Evolutionary conservation across 2,329 filamentous ascomycete genomes (phyloP).

Genomic region (Orbilia brochopaga): DNA sequence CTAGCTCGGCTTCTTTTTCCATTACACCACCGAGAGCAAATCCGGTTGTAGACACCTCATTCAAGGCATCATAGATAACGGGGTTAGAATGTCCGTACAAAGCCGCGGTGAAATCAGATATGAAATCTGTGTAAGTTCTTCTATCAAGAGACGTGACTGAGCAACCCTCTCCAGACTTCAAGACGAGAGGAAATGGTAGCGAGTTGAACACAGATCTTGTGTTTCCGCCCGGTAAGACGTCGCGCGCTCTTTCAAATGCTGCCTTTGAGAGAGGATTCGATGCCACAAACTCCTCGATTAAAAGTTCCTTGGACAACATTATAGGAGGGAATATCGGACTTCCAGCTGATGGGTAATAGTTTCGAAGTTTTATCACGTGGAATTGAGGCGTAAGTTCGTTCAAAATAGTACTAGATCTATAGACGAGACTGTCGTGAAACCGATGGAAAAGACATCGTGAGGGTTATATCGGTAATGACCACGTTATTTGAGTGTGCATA

Average conservation of each 20-base stretch:
- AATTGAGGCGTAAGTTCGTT: no score
- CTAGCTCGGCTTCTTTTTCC: constrained; percentile 63
- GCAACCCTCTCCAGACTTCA: constrained; percentile 55
- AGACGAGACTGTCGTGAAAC: no score
- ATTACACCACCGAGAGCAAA: constrained; percentile 66
- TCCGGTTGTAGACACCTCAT: constrained; percentile 61
- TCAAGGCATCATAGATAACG: constrained; percentile 62
- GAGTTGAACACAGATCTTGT: constrained; percentile 53
- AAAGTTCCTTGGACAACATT: not conserved
- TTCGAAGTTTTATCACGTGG: no score
- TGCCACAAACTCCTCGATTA: constrained; percentile 3
- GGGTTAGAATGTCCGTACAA: constrained; percentile 71
- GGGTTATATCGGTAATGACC: no score
- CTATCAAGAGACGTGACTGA: constrained; percentile 57
- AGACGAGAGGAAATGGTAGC: constrained; percentile 56
- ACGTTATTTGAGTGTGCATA: no score
- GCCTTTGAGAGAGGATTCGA: constrained; percentile 5
- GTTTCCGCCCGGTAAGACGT: constrained; percentile 15
- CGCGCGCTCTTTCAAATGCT: constrained; percentile 9
- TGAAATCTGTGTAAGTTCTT: constrained; percentile 64
- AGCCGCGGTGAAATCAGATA: constrained; percentile 69
- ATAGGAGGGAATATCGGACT: no score
- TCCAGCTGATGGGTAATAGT: no score
- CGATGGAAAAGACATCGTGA: no score
- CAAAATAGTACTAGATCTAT: no score